phyloP scores from a whole-genome alignment of 2,329 filamentous ascomycete species.

The Alternaria novae-zelandiae region DNA sequence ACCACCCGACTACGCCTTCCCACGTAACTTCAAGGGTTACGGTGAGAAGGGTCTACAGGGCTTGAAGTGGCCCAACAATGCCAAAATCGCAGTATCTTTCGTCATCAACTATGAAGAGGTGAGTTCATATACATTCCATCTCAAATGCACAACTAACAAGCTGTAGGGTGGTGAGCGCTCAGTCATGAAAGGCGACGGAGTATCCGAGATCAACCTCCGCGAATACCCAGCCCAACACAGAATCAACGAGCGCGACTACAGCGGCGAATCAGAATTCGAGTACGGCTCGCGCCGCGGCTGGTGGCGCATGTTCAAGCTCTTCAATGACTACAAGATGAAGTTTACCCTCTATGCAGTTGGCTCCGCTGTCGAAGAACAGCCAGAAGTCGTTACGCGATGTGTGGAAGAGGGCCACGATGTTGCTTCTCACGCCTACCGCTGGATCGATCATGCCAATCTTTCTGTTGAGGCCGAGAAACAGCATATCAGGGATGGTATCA shows the following conservation, averaged over 20 bases:
- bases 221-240: conserved; percentile 47
- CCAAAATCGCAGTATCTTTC: conserved; percentile 48
- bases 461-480: conserved; percentile 56
- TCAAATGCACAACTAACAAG: conserved; percentile 20
- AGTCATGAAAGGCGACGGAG: conserved; percentile 42
- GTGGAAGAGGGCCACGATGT: conserved; percentile 60
- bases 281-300: conserved; percentile 59
- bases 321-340: conserved; percentile 57
- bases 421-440: conserved; percentile 58
- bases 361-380: conserved; percentile 57
- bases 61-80: conserved; percentile 45
- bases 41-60: conserved; percentile 48
- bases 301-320: conserved; percentile 59
- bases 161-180: conserved; percentile 39
- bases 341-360: conserved; percentile 61
- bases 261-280: conserved; percentile 59
- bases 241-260: conserved; percentile 54
- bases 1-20: conserved; percentile 35
- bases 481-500: conserved; percentile 54
- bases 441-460: conserved; percentile 59
- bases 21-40: conserved; percentile 53
- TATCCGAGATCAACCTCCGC: conserved; percentile 39
- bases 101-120: conserved; percentile 34
- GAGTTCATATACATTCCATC: not conserved
- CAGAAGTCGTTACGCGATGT: conserved; percentile 55